Evolutionary conservation across 2,329 filamentous ascomycete genomes (phyloP).

Genomic region (Penicillium sp.): DNA sequence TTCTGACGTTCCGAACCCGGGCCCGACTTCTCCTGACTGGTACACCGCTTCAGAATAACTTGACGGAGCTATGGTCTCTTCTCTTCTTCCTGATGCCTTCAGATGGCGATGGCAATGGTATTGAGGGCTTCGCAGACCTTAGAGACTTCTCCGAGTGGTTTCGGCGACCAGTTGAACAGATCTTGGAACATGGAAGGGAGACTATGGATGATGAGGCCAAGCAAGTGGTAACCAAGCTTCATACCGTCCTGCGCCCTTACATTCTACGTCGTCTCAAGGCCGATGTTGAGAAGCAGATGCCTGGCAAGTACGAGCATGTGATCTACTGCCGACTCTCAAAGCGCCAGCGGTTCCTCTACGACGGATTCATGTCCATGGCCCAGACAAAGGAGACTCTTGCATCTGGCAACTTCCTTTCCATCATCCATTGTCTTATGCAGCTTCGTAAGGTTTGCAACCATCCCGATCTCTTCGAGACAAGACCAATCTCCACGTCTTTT

Average conservation of each 20-base stretch:
- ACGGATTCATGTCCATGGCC: conserved; percentile 88
- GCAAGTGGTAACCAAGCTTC: conserved; percentile 87
- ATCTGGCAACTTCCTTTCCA: conserved; percentile 94
- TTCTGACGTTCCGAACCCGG: conserved; percentile 90
- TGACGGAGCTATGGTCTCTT: conserved; percentile 95
- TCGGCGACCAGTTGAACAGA: conserved; percentile 91
- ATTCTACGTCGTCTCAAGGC: conserved; percentile 88
- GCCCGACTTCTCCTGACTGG: conserved; percentile 87
- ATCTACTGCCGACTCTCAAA: conserved; percentile 95
- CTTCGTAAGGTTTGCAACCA: conserved; percentile 98
- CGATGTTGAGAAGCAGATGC: conserved; percentile 99
- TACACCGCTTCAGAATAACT: conserved; percentile 93
- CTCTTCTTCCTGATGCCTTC: conserved; percentile 96
- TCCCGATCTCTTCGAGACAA: conserved; percentile 92
- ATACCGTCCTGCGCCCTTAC: conserved; percentile 91
- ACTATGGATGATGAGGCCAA: conserved; percentile 93
- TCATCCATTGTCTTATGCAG: conserved; percentile 98
- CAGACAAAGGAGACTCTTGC: conserved; percentile 87
- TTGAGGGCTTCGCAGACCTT: conserved; percentile 90
- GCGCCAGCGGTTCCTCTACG: conserved; percentile 91
- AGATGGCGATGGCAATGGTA: conserved; percentile 70
- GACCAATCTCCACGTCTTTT: conserved; percentile 95
- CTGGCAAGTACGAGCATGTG: conserved; percentile 95
- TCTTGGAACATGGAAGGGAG: conserved; percentile 89
- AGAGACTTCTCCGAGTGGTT: conserved; percentile 97